These are phyloP conservation scores for Sphaerulina vaccinii DNA, from an alignment of 2,329 filamentous ascomycete genomes.

Conservation along the genomic window DNA sequence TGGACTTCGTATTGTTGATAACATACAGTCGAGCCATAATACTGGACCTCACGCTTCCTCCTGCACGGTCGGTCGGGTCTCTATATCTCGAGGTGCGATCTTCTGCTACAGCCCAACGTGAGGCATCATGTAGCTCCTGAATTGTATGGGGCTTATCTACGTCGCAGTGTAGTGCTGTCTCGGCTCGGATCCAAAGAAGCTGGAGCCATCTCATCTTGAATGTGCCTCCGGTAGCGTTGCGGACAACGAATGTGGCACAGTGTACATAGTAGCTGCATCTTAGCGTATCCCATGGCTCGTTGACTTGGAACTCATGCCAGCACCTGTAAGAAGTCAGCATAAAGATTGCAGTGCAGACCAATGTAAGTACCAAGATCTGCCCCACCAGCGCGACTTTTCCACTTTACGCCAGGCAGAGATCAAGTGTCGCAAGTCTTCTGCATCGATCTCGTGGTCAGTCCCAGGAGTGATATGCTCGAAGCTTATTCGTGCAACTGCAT, in stretches of 20 bases:
- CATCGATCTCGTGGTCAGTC: neutral
- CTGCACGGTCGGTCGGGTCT: neutral
- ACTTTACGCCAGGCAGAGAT: conserved; percentile 3
- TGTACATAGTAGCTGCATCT: conserved; percentile 7
- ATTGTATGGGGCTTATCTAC: neutral
- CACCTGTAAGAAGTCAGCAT: neutral
- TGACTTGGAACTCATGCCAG: conserved; percentile 7
- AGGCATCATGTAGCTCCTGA: neutral
- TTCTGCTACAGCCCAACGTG: conserved; percentile 1
- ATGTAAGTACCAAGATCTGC: neutral
- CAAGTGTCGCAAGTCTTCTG: neutral
- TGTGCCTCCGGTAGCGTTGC: neutral
- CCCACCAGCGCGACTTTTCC: conserved; percentile 5
- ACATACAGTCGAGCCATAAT: conserved; percentile 8
- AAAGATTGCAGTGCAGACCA: neutral
- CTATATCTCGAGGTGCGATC: conserved; percentile 4
- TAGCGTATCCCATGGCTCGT: conserved; percentile 3
- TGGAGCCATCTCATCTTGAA: conserved; percentile 1
- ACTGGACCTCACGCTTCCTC: conserved; percentile 1
- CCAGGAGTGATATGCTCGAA: neutral
- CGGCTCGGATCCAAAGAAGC: neutral
- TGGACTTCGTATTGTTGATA: conserved; percentile 7
- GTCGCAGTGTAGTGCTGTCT: neutral
- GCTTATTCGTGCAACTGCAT: neutral
- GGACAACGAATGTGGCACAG: conserved; percentile 3